phyloP scores from a whole-genome alignment of 345 rosid genomes.

The Physaria fendleri region DNA sequence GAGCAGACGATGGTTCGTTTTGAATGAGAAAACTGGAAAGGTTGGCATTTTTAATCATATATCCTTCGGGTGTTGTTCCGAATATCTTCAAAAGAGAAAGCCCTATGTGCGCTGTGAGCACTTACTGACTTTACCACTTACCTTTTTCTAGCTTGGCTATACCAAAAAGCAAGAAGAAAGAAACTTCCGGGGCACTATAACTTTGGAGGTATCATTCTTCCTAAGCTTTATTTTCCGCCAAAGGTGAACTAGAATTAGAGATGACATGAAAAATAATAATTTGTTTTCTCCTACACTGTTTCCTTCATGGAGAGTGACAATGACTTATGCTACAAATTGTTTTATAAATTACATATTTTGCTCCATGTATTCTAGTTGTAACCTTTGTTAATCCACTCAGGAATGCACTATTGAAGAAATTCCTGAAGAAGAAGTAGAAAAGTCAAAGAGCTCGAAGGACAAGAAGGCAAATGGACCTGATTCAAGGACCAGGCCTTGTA shows the following conservation, averaged over 20 bases:
- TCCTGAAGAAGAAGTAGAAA: slow-evolving; percentile 67
- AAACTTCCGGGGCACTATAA: slow-evolving; percentile 86
- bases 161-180: slow-evolving; percentile 95
- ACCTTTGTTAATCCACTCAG: slow-evolving; percentile 33
- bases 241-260: not conserved
- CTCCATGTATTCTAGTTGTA: not conserved
- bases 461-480: slow-evolving; percentile 80
- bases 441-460: slow-evolving; percentile 78
- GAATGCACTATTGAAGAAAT: slow-evolving; percentile 85
- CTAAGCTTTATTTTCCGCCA: not conserved
- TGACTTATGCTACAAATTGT: not conserved
- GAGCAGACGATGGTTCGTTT: too few species aligned
- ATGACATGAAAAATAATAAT: not conserved
- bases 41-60: too few species aligned
- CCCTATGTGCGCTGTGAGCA: not conserved
- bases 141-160: slow-evolving; percentile 77
- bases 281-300: not conserved
- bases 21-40: too few species aligned
- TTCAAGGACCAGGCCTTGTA: slow-evolving; percentile 52
- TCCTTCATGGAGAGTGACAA: not conserved
- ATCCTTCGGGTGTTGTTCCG: slow-evolving; percentile 7
- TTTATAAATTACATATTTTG: not conserved
- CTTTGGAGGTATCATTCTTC: slow-evolving; percentile 66
- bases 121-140: slow-evolving; percentile 2
- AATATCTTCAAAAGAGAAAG: slow-evolving; percentile 5